phyloP scores from a whole-genome alignment of 371 early-diverging fungal species.

The Amoeboaphelidium protococcarum region DNA sequence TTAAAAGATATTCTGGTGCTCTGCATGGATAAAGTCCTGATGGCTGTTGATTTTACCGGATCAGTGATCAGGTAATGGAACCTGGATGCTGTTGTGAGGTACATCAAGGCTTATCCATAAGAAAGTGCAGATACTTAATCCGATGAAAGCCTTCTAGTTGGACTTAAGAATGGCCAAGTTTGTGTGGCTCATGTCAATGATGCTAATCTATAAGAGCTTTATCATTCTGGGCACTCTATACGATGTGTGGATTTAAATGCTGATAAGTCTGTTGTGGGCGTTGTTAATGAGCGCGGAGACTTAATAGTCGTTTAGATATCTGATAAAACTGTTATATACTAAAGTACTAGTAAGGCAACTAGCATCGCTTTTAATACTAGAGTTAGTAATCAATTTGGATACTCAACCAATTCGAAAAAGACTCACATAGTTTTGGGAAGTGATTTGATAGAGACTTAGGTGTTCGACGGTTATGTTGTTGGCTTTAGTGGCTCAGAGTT shows the following conservation, averaged over 20 bases:
- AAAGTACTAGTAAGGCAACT: slow-evolving; percentile 19
- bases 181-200: slow-evolving; percentile 19
- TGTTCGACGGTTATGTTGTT: slow-evolving; percentile 22
- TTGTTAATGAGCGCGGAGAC: slow-evolving; percentile 20
- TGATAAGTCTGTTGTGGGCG: slow-evolving; percentile 14
- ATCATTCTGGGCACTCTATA: slow-evolving; percentile 12
- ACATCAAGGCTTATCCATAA: slow-evolving; percentile 23
- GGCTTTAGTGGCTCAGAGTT: slow-evolving; percentile 22
- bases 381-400: slow-evolving; percentile 20
- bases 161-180: slow-evolving; percentile 20
- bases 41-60: slow-evolving; percentile 16
- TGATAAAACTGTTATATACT: slow-evolving; percentile 17
- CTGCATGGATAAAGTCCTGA: slow-evolving; percentile 17
- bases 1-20: slow-evolving; percentile 19
- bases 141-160: slow-evolving; percentile 20
- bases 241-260: slow-evolving; percentile 19
- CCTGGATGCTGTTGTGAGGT: slow-evolving; percentile 18
- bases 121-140: slow-evolving; percentile 20
- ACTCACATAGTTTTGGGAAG: slow-evolving; percentile 17
- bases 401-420: slow-evolving; percentile 16
- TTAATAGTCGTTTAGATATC: slow-evolving; percentile 15
- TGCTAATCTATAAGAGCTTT: slow-evolving; percentile 18
- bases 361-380: slow-evolving; percentile 24
- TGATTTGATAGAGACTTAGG: slow-evolving; percentile 16
- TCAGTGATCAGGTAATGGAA: slow-evolving; percentile 21